Evolutionary conservation across 768 basidiomycete genomes (phyloP), one percentile per base, ranked within the genome.

Genomic region (Cubamyces lactineus): DNA sequence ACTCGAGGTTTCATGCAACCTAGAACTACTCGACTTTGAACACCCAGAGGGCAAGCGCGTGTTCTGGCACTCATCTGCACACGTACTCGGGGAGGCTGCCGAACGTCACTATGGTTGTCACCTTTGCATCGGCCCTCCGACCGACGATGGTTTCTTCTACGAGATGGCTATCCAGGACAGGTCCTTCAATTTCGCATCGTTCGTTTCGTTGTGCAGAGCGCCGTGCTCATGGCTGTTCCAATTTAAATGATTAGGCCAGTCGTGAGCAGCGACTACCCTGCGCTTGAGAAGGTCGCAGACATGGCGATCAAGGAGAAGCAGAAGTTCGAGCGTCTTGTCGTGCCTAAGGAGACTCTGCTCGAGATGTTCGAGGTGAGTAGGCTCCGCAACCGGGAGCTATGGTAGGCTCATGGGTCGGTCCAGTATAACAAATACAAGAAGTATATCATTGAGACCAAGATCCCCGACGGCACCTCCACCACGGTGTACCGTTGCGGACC

Each of bases 361-460:
- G 88, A 98, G 77, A 98, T 99, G 96, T 99, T 99, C 76, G 79
- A 81, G 57, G 96, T 97, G 67, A 47, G 62, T 60, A 19, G 19
- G 0, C 17, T 30, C 46, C 28, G 51, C 40, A 15, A 45, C 16
- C 13, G 64, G 61, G 43, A 63, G 23, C 39, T 1, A 34, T 34
- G 11, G 34, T 7, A 6, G 9, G 34, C 34, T 52, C 17, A 21
- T n/a, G 43, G 23, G 4, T 11, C 38, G 15, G 46, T 26, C 19
- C 70, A 99, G 96, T 99, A 98, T 77, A 99, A 98, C 82, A 95
- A 94, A 75, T 99, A 96, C 80, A 99, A 99, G 80, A 86, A 88
- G 68, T 90, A 98, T 74, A 84, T 98, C 71, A 98, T 99, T 71
- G 86, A 97, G 73, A 86, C 87, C 68, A 98, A 98, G 79, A 88